These are phyloP conservation scores for Aspergillus panamensis DNA, from an alignment of 495 filamentous ascomycete species.

Conservation along the genomic window DNA sequence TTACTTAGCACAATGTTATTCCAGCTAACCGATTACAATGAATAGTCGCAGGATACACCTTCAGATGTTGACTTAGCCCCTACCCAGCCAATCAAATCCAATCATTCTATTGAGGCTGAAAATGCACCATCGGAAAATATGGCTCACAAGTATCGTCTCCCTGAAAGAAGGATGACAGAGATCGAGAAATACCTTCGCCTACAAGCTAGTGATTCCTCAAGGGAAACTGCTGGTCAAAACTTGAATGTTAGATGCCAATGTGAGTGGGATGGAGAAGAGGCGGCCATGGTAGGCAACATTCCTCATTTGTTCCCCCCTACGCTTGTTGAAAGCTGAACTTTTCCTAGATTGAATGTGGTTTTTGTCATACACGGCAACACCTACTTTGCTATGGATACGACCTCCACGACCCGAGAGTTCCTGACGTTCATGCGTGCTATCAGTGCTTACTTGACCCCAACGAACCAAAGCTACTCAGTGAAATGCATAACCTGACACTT, in stretches of 20 bases:
- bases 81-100: constrained; percentile 22
- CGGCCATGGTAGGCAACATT: constrained; percentile 36
- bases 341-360: constrained; percentile 43
- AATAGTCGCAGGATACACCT: constrained; percentile 18
- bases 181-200: constrained; percentile 13
- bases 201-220: constrained; percentile 1
- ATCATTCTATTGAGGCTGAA: neutral
- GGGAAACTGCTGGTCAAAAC: constrained; percentile 1
- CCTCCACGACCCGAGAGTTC: constrained; percentile 26
- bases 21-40: constrained; percentile 1
- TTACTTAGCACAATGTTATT: neutral
- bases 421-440: constrained; percentile 47
- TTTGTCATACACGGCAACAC: constrained; percentile 49
- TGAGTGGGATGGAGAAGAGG: constrained; percentile 38
- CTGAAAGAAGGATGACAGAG: constrained; percentile 8
- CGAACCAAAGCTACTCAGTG: constrained; percentile 26
- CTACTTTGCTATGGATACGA: constrained; percentile 46
- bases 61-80: constrained; percentile 22
- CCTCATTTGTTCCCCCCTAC: neutral
- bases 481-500: constrained; percentile 35
- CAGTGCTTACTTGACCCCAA: constrained; percentile 42
- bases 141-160: constrained; percentile 10
- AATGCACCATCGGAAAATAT: neutral
- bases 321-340: constrained; percentile 8
- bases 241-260: constrained; percentile 40